Conservation (phyloP, 2,329 filamentous ascomycete species). For the Zalaria sp. region DNA sequence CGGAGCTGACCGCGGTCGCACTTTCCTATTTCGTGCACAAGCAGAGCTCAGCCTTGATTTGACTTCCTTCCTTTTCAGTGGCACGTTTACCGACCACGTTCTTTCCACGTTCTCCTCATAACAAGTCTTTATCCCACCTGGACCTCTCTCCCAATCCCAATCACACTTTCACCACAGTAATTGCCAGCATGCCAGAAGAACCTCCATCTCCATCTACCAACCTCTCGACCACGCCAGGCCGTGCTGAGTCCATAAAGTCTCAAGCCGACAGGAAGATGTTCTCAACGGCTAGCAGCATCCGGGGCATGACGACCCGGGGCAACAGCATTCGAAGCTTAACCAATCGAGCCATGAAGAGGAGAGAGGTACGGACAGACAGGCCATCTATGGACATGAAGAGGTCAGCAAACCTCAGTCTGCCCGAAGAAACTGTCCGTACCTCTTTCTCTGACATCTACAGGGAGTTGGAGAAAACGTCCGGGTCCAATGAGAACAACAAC, state of each 20-base stretch:
- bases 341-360: background rate
- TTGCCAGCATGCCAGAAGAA: too few species aligned
- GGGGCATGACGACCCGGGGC: conserved; percentile 3
- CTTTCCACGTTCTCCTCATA: background rate
- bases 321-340: conserved; percentile 5
- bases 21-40: too few species aligned
- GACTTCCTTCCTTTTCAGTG: too few species aligned
- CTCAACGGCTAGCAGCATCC: conserved; percentile 6
- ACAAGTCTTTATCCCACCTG: background rate
- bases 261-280: conserved; percentile 5
- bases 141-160: background rate
- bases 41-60: too few species aligned
- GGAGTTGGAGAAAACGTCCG: background rate
- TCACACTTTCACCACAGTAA: background rate
- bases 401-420: background rate
- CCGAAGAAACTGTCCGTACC: background rate
- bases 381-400: background rate
- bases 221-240: too few species aligned
- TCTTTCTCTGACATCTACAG: background rate
- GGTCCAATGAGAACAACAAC: background rate
- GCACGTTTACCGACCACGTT: background rate
- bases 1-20: too few species aligned
- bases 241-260: background rate
- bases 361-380: background rate
- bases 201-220: too few species aligned